Evolutionary conservation across 2,329 filamentous ascomycete genomes (phyloP).

Genomic region (Fusarium chlamydosporum): DNA sequence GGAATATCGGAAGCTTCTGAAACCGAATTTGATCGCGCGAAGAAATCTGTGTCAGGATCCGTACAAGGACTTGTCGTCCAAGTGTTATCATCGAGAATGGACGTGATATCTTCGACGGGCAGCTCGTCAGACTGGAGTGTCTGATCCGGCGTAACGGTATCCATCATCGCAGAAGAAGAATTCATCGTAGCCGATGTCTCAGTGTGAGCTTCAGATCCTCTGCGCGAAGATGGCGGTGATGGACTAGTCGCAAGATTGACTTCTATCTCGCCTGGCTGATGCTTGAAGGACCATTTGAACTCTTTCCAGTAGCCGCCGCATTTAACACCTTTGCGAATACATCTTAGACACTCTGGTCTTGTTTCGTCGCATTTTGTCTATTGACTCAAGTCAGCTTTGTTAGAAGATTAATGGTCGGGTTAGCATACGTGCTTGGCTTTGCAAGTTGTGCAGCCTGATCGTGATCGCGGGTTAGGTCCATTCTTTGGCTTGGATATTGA

Average conservation of each 20-base stretch:
- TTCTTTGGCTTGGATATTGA: conserved; percentile 31
- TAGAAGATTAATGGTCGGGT: not conserved
- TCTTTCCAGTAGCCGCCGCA: conserved; percentile 52
- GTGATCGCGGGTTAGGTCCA: conserved; percentile 46
- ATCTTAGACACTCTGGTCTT: conserved; percentile 50
- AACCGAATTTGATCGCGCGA: conserved; percentile 24
- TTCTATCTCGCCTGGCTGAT: conserved; percentile 51
- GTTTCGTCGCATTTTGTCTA: conserved; percentile 54
- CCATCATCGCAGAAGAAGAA: not conserved
- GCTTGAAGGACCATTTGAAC: conserved; percentile 60
- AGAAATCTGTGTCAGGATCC: conserved; percentile 34
- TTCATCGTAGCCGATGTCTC: conserved; percentile 3
- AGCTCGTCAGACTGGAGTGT: conserved; percentile 19
- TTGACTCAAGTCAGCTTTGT: not conserved
- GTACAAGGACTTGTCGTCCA: conserved; percentile 40
- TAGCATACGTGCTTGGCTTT: conserved; percentile 50
- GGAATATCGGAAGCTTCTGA: conserved; percentile 1
- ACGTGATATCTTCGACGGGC: conserved; percentile 10
- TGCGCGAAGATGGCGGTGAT: conserved; percentile 26
- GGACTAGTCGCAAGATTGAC: conserved; percentile 24
- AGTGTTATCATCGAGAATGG: conserved; percentile 27
- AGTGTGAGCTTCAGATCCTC: conserved; percentile 24
- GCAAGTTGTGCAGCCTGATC: conserved; percentile 53
- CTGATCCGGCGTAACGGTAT: not conserved
- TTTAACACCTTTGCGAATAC: conserved; percentile 49